A percentile compares a stretch with the other conserved stretches of the same genome.
Evolutionary conservation across 225 moss, liverwort and hornwort species (phyloP).

Genomic region (Marchantia polymorpha): DNA sequence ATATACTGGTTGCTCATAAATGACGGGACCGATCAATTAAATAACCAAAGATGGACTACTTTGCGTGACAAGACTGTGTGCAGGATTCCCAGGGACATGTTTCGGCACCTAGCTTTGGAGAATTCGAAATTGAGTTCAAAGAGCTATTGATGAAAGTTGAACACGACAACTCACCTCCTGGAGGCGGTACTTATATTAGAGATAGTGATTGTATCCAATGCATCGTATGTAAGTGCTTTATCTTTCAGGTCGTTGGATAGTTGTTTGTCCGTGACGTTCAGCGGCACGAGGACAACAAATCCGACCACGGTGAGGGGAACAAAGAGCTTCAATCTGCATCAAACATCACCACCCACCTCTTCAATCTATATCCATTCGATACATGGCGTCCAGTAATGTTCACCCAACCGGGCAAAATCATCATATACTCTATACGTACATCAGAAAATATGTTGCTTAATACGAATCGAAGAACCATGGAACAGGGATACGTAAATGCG

Average conservation of each 20-base stretch:
- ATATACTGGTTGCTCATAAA: no score
- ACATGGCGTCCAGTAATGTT: neutral
- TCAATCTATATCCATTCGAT: neutral
- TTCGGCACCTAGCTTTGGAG: no score
- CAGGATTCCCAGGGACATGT: no score
- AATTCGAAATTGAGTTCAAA: no score
- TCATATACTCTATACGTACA: no score
- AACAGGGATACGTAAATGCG: no score
- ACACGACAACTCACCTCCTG: slow-evolving; percentile 46
- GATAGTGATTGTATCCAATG: slow-evolving; percentile 80
- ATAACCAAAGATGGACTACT: no score
- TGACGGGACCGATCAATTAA: no score
- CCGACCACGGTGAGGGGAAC: slow-evolving; percentile 69
- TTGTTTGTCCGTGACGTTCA: slow-evolving; percentile 64
- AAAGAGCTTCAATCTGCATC: slow-evolving; percentile 74
- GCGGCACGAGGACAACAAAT: slow-evolving; percentile 67
- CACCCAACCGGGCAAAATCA: no score
- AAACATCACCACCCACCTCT: neutral
- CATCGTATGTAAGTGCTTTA: slow-evolving; percentile 54
- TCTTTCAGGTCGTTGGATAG: slow-evolving; percentile 30
- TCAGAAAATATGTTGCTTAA: no score
- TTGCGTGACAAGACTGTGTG: no score
- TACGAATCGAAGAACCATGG: no score
- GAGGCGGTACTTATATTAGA: slow-evolving; percentile 68
- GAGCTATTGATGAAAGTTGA: neutral